These are phyloP conservation scores for Fusarium penzigii DNA, from an alignment of 2,329 filamentous ascomycete genomes.

Conservation along the genomic window DNA sequence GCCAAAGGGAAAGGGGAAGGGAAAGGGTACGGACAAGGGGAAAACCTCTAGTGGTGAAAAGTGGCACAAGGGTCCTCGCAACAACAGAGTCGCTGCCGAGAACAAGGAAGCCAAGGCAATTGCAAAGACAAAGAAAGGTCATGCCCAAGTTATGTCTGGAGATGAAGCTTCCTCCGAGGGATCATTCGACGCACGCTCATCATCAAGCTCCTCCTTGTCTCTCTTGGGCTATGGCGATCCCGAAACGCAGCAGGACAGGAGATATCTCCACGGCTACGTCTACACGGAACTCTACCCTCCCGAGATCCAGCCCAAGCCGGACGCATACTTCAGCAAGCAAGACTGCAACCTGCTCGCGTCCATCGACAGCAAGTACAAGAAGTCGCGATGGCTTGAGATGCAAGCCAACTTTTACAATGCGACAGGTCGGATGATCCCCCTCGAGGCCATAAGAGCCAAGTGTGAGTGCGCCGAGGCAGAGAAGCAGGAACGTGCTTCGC, in stretches of 20 bases:
- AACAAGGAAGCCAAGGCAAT: slow-evolving; percentile 24
- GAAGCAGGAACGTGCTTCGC: slow-evolving; percentile 5
- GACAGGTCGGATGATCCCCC: slow-evolving; percentile 43
- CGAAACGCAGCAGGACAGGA: slow-evolving; percentile 26
- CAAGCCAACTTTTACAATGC: slow-evolving; percentile 46
- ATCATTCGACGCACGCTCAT: slow-evolving; percentile 8
- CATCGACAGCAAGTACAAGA: slow-evolving; percentile 35
- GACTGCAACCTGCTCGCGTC: slow-evolving; percentile 40
- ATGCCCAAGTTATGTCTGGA: slow-evolving; percentile 22
- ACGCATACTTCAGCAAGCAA: slow-evolving; percentile 28
- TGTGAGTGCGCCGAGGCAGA: slow-evolving; percentile 32
- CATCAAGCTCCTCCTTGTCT: slow-evolving; percentile 15
- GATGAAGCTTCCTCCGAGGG: slow-evolving; percentile 30
- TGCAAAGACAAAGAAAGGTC: slow-evolving; percentile 2
- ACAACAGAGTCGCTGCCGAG: slow-evolving; percentile 18
- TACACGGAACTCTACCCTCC: slow-evolving; percentile 34
- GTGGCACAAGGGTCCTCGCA: slow-evolving; percentile 21
- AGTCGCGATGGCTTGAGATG: slow-evolving; percentile 42
- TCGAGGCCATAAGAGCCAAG: slow-evolving; percentile 38
- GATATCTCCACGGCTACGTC: slow-evolving; percentile 36
- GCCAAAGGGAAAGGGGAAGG: neutral
- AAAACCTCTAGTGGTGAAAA: slow-evolving; percentile 5
- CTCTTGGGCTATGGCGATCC: slow-evolving; percentile 14
- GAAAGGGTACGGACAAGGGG: neutral
- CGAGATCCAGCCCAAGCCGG: slow-evolving; percentile 18